Conservation (phyloP, 2,329 filamentous ascomycete species). For the Cladosporium sp. region DNA sequence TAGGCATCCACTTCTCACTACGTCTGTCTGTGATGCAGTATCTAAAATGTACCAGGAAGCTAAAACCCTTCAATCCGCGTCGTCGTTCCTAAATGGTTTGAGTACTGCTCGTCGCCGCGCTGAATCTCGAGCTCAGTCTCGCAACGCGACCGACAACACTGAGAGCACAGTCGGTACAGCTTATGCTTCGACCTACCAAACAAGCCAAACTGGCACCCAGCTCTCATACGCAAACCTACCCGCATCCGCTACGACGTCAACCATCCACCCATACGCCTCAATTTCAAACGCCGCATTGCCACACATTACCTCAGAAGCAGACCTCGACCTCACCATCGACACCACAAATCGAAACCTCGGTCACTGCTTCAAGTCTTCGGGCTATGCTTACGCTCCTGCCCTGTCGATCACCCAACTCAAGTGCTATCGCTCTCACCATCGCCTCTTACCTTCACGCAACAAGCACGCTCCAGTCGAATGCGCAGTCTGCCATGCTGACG, state of each 20-base stretch:
- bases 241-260: background rate
- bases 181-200: constrained; percentile 6
- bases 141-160: constrained; percentile 13
- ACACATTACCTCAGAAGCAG: background rate
- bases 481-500: constrained; percentile 31
- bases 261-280: constrained; percentile 15
- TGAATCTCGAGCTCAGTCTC: constrained; percentile 22
- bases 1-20: constrained; percentile 12
- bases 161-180: constrained; percentile 9
- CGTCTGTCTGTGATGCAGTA: background rate
- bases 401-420: constrained; percentile 27
- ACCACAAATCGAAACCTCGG: constrained; percentile 22
- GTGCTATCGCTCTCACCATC: constrained; percentile 27
- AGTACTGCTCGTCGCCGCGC: constrained; percentile 29
- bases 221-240: background rate
- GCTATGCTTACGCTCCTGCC: constrained; percentile 29
- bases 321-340: constrained; percentile 15
- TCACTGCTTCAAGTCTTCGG: constrained; percentile 30
- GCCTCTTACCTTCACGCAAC: constrained; percentile 27
- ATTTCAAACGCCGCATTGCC: constrained; percentile 14
- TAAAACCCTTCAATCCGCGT: constrained; percentile 29
- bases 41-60: constrained; percentile 24
- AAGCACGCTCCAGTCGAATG: constrained; percentile 31
- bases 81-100: constrained; percentile 32
- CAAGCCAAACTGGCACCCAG: constrained; percentile 8